Percentiles rank a stretch among this genome's conserved stretches.
phyloP scores from a whole-genome alignment of 2,329 filamentous ascomycete species.

The Teratosphaeria viscida region DNA sequence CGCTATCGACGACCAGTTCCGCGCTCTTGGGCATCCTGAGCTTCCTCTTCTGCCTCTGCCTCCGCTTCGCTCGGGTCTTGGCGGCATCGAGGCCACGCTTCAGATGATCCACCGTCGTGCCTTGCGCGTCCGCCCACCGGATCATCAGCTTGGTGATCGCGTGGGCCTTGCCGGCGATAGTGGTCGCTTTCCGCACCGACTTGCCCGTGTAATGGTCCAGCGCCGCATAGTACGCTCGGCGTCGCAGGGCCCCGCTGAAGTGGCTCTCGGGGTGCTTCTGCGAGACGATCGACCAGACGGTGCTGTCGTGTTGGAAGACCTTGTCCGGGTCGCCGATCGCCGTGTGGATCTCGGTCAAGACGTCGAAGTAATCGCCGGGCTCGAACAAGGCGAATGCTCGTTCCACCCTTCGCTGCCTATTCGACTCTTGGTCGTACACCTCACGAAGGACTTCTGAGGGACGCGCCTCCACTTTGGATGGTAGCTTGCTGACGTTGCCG shows the following conservation, averaged over 20 bases:
- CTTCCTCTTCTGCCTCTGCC: not conserved
- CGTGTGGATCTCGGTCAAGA: constrained; percentile 27
- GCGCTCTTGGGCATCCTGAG: not conserved
- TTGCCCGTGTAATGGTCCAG: constrained; percentile 12
- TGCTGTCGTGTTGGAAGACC: constrained; percentile 22
- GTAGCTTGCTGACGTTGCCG: constrained; percentile 6
- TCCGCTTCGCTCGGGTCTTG: not conserved
- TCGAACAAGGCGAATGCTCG: constrained; percentile 25
- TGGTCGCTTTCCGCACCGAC: not conserved
- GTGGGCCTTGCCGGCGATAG: constrained; percentile 5
- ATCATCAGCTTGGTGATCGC: not conserved
- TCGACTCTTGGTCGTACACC: constrained; percentile 8
- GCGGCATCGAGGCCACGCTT: not conserved
- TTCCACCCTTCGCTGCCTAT: constrained; percentile 9
- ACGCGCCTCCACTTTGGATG: not conserved
- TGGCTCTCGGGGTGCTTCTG: constrained; percentile 16
- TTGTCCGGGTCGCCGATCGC: constrained; percentile 14
- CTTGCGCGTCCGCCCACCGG: not conserved
- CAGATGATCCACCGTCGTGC: not conserved
- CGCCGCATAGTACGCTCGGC: constrained; percentile 19
- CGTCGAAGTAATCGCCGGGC: constrained; percentile 32
- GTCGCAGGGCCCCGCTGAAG: constrained; percentile 17
- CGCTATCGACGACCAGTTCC: not conserved
- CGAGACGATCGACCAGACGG: constrained; percentile 26
- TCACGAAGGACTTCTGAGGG: not conserved